Evolutionary conservation across 2,329 filamentous ascomycete genomes (phyloP), one percentile per base, ranked within the genome.

Genomic region (Arthrinium phaeospermum): DNA sequence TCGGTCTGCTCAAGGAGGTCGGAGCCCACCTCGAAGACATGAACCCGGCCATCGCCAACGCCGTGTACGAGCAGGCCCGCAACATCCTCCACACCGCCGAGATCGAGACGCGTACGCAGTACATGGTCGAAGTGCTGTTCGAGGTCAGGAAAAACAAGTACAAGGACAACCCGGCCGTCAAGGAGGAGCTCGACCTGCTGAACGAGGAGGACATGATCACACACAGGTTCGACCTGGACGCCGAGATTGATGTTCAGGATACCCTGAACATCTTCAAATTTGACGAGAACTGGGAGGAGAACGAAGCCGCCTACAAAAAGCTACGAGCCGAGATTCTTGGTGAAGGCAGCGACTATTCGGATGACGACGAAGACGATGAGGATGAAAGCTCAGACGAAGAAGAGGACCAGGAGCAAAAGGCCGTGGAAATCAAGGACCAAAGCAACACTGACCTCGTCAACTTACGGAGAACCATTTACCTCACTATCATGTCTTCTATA

Each of bases 171-270:
- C 94, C 92, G 24, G 92, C 95, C 0, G 86, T 98, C 77, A 95
- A 92, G 81, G 95, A 98, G 80, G 96, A 99, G 81, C 86, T 99
- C 72, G 96, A 99, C 82, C 83, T 99, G 67, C 94, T 99, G 12
- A 96, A 98, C 83, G 96, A 99, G 83, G 96, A 98, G 82, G 96
- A 99, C 79, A 96, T 98, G 81, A 97, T 98, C 78, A 98, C 96
- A 0, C 96, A 99, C 83, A 89, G 91, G 71, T 87, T 94, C 68
- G 92, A 93, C 68, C 84, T 99, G 44, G 94, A 98, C 75, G 95
- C 95, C 75, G 91, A 95, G 49, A 88, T 98, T 71, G 93, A 96
- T 68, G 91, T 94, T 0, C 92, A 98, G 81, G 95, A 98, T 77
- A 90, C 91, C 0, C 86, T 98, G 70, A 99, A 99, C 79, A 92